These are phyloP conservation scores for Russula lepida DNA, from an alignment of 768 basidiomycete genomes.

Conservation along the genomic window DNA sequence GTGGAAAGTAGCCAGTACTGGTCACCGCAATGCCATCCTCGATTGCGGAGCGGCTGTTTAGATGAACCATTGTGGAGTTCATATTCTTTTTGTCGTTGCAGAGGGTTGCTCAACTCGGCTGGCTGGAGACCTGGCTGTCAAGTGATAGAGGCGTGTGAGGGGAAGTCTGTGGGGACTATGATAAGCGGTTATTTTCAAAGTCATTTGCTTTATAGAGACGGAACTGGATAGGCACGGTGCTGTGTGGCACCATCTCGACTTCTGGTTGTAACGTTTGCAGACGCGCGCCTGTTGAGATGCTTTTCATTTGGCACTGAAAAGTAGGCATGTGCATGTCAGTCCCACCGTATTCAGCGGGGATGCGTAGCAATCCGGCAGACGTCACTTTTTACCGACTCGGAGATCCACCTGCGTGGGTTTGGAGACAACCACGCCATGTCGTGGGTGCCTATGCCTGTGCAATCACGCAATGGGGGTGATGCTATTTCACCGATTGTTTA, in stretches of 20 bases:
- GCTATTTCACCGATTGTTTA: background rate
- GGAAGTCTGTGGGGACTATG: background rate
- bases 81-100: background rate
- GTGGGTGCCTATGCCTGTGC: background rate
- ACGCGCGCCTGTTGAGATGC: background rate
- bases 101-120: background rate
- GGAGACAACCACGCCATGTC: background rate
- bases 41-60: background rate
- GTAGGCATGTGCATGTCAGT: too few relatives aligned
- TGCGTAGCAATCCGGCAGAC: background rate
- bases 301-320: background rate
- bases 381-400: background rate
- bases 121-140: background rate
- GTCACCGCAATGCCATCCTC: background rate
- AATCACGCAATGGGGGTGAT: background rate
- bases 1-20: background rate
- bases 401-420: background rate
- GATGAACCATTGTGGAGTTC: background rate
- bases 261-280: background rate
- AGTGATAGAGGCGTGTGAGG: background rate
- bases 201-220: background rate
- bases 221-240: background rate
- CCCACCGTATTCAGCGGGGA: background rate
- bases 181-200: background rate
- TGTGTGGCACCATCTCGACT: constrained; percentile 4